Conservation (phyloP, 805 yeast species). For the Jamesozyma jinghongensis region DNA sequence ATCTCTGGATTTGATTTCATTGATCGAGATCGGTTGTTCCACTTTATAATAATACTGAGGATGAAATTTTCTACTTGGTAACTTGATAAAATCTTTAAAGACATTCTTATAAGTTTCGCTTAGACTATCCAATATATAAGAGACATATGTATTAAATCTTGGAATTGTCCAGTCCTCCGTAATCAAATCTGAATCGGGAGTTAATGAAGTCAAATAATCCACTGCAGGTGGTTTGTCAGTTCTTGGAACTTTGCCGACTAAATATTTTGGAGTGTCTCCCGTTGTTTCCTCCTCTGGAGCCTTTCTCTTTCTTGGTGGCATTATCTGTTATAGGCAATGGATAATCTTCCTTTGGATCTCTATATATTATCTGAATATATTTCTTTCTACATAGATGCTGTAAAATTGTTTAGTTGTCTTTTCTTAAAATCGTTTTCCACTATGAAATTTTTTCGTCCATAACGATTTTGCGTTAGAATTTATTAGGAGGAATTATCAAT, state of each 20-base stretch:
- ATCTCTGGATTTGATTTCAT: conserved; percentile 45
- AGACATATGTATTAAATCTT: conserved; percentile 23
- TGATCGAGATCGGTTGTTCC: conserved; percentile 55
- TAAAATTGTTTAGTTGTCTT: too few relatives aligned
- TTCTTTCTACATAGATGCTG: too few relatives aligned
- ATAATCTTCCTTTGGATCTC: too few relatives aligned
- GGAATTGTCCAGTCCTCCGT: conserved; percentile 28
- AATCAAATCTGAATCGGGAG: conserved; percentile 27
- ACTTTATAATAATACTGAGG: conserved; percentile 73
- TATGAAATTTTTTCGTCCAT: too few relatives aligned
- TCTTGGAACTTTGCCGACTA: conserved; percentile 30
- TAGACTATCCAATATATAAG: conserved; percentile 24
- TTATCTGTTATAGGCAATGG: too few relatives aligned
- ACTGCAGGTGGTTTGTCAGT: conserved; percentile 13
- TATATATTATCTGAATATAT: too few relatives aligned
- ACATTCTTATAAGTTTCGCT: conserved; percentile 22
- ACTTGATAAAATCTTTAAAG: conserved; percentile 49
- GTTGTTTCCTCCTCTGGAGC: conserved; percentile 7
- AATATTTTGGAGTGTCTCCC: conserved; percentile 13
- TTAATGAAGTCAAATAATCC: conserved; percentile 23
- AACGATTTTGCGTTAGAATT: too few relatives aligned
- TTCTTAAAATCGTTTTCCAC: too few relatives aligned
- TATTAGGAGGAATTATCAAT: too few relatives aligned
- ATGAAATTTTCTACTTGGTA: conserved; percentile 66
- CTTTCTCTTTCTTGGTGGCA: conserved; percentile 21